Percentiles rank a stretch among this genome's conserved stretches.
Evolutionary conservation across 2,329 filamentous ascomycete genomes (phyloP).

Genomic region (Sarocladiaceae sp.): DNA sequence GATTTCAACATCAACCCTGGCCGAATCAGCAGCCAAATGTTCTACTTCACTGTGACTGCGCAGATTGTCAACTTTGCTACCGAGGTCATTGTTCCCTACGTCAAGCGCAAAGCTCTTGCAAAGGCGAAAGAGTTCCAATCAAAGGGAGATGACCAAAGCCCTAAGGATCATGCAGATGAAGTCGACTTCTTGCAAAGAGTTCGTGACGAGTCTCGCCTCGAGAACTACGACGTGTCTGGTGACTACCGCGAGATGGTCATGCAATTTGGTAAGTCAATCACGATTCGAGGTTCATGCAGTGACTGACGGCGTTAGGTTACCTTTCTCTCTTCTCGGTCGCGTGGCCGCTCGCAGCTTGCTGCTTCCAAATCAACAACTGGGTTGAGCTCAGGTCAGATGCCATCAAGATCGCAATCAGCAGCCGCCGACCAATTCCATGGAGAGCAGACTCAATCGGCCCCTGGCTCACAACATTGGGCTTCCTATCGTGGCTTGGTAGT

Average conservation of each 20-base stretch:
- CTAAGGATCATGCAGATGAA: constrained; percentile 71
- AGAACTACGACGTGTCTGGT: constrained; percentile 80
- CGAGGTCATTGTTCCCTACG: constrained; percentile 79
- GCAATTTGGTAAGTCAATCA: constrained; percentile 56
- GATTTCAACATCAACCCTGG: constrained; percentile 79
- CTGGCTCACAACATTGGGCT: constrained; percentile 80
- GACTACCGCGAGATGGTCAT: constrained; percentile 95
- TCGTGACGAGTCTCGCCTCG: constrained; percentile 76
- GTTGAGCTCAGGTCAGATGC: constrained; percentile 90
- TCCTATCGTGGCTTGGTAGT: constrained; percentile 91
- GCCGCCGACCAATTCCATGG: constrained; percentile 84
- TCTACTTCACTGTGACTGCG: constrained; percentile 93
- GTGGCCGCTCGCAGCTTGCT: constrained; percentile 88
- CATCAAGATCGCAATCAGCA: constrained; percentile 87
- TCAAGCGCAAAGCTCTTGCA: constrained; percentile 72
- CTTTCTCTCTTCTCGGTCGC: constrained; percentile 87
- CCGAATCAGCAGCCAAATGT: constrained; percentile 83
- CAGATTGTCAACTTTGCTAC: constrained; percentile 84
- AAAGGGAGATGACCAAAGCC: constrained; percentile 37
- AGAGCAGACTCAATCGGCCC: constrained; percentile 91
- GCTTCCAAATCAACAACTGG: constrained; percentile 95
- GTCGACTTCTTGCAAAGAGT: constrained; percentile 75
- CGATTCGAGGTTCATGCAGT: background rate
- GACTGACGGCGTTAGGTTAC: constrained; percentile 54
- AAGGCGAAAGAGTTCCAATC: constrained; percentile 75